Evolutionary conservation across 2,329 filamentous ascomycete genomes (phyloP).

Genomic region (Phialophora verrucosa): DNA sequence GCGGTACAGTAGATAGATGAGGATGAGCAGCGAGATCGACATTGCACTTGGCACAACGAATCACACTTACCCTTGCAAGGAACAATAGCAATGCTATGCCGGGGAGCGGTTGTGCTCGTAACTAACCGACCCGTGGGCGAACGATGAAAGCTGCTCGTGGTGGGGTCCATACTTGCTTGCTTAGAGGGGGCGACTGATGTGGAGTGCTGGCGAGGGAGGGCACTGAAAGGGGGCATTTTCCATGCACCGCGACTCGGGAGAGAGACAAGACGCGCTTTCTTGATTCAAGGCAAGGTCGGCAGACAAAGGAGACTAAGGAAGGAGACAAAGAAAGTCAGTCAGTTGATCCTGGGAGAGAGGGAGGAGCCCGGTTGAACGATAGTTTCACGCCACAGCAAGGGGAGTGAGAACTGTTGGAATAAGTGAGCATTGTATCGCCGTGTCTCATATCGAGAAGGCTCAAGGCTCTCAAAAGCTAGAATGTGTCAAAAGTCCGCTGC

Average conservation of each 20-base stretch:
- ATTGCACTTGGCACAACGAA: too few relatives aligned
- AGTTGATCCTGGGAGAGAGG: not conserved
- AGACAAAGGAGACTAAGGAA: not conserved
- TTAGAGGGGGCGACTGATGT: too few relatives aligned
- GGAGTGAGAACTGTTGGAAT: not conserved
- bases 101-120: too few relatives aligned
- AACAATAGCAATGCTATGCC: too few relatives aligned
- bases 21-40: too few relatives aligned
- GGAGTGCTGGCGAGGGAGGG: too few relatives aligned
- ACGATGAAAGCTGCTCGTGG: too few relatives aligned
- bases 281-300: not conserved
- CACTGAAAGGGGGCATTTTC: not conserved
- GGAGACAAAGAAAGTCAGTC: not conserved
- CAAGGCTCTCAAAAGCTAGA: not conserved
- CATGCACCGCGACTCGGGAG: not conserved
- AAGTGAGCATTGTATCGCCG: not conserved
- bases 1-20: too few relatives aligned
- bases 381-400: not conserved
- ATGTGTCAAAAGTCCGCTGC: not conserved
- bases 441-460: not conserved
- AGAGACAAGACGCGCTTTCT: not conserved
- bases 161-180: too few relatives aligned
- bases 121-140: too few relatives aligned
- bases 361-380: not conserved
- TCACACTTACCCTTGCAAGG: too few relatives aligned